Evolutionary conservation across 2,329 filamentous ascomycete genomes (phyloP).

Genomic region (Alternaria incomplexa): DNA sequence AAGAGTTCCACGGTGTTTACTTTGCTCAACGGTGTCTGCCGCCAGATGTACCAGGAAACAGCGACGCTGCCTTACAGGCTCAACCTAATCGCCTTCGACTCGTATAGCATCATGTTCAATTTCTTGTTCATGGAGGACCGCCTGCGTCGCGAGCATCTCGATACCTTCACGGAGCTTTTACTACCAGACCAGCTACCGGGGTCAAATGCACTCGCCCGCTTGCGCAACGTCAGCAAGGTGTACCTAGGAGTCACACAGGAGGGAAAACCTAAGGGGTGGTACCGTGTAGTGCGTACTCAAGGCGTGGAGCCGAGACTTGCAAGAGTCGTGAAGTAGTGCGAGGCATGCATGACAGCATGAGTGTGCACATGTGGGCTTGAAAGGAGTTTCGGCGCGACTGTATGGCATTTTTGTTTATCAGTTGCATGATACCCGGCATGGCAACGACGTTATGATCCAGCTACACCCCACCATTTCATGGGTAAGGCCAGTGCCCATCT

Average conservation of each 20-base stretch:
- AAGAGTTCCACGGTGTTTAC: constrained; percentile 17
- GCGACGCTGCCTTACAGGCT: constrained; percentile 32
- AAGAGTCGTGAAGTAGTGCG: neutral
- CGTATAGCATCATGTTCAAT: constrained; percentile 33
- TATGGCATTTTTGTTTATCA: neutral
- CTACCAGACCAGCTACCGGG: constrained; percentile 23
- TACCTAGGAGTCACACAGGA: constrained; percentile 13
- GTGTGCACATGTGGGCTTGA: neutral
- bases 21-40: constrained; percentile 33
- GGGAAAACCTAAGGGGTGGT: constrained; percentile 16
- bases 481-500: neutral
- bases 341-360: neutral
- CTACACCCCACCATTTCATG: neutral
- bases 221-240: constrained; percentile 31
- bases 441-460: neutral
- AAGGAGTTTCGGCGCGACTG: neutral
- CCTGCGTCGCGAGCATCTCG: constrained; percentile 25
- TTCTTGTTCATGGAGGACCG: constrained; percentile 32
- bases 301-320: constrained; percentile 20
- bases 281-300: constrained; percentile 22
- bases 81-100: constrained; percentile 30
- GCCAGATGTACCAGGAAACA: constrained; percentile 40
- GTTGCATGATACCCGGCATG: neutral
- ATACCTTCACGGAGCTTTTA: constrained; percentile 26
- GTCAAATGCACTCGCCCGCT: constrained; percentile 19